phyloP scores from a whole-genome alignment of 2,329 filamentous ascomycete species.

The Cercospora sp. region DNA sequence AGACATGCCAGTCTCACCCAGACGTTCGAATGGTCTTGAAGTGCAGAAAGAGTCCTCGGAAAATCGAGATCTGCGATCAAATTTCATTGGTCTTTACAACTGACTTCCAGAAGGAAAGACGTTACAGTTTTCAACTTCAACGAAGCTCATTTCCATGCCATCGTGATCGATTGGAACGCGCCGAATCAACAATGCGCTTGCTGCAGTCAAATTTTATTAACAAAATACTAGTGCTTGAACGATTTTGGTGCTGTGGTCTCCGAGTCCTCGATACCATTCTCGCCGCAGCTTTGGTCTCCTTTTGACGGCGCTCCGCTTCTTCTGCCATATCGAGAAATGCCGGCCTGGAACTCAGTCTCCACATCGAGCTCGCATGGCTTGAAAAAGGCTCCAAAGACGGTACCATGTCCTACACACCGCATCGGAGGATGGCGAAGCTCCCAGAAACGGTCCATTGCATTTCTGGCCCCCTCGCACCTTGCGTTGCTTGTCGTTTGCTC shows the following conservation, averaged over 20 bases:
- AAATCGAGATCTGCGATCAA: no score
- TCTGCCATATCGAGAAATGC: neutral
- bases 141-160: neutral
- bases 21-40: no score
- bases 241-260: neutral
- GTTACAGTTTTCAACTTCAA: no score
- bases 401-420: no score
- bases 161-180: neutral
- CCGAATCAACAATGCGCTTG: neutral
- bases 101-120: no score
- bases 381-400: neutral
- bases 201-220: neutral
- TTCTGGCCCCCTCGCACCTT: neutral
- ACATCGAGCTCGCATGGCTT: neutral
- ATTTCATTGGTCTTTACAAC: no score
- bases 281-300: no score
- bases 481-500: neutral
- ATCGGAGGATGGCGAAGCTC: neutral
- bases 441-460: neutral
- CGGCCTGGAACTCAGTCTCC: neutral
- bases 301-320: no score
- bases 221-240: neutral
- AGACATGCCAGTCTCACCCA: no score
- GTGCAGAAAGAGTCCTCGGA: no score
- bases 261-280: no score